These are phyloP conservation scores for Trichoderma lentiforme DNA, from an alignment of 2,329 filamentous ascomycete species.

Conservation along the genomic window DNA sequence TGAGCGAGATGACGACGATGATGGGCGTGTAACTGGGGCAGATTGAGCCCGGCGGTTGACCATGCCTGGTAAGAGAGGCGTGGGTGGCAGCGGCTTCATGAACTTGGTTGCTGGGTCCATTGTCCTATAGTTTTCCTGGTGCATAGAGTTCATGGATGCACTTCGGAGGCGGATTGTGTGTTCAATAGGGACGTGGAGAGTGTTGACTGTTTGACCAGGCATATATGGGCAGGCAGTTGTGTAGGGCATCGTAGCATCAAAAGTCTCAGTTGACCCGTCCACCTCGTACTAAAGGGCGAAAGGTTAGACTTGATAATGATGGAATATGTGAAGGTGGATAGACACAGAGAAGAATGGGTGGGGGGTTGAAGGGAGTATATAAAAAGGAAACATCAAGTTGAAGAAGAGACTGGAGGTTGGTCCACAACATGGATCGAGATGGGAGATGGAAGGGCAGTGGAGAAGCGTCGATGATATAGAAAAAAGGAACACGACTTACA, in stretches of 20 bases:
- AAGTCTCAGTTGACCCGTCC: slow-evolving; percentile 71
- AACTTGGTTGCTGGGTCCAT: slow-evolving; percentile 78
- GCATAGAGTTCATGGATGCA: slow-evolving; percentile 61
- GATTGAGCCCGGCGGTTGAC: slow-evolving; percentile 21
- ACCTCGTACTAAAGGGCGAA: slow-evolving; percentile 66
- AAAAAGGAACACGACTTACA: slow-evolving; percentile 43
- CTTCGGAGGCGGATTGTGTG: slow-evolving; percentile 58
- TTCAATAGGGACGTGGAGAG: slow-evolving; percentile 75
- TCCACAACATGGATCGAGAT: neutral
- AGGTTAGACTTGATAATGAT: neutral
- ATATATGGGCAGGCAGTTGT: slow-evolving; percentile 81
- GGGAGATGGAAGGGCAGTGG: neutral
- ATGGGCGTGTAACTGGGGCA: slow-evolving; percentile 30
- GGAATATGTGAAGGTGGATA: neutral
- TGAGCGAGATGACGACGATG: slow-evolving; percentile 45
- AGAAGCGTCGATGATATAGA: slow-evolving; percentile 17
- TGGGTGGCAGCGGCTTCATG: slow-evolving; percentile 58
- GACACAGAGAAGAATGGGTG: neutral
- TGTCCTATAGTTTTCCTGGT: slow-evolving; percentile 61
- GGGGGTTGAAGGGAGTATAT: neutral
- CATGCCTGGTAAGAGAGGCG: neutral
- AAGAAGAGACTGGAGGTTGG: neutral
- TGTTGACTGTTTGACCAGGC: slow-evolving; percentile 83
- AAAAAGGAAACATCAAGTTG: neutral
- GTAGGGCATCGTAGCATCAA: slow-evolving; percentile 68